phyloP scores from a whole-genome alignment of 2,329 filamentous ascomycete genomes.

The Fusarium robinianum region DNA sequence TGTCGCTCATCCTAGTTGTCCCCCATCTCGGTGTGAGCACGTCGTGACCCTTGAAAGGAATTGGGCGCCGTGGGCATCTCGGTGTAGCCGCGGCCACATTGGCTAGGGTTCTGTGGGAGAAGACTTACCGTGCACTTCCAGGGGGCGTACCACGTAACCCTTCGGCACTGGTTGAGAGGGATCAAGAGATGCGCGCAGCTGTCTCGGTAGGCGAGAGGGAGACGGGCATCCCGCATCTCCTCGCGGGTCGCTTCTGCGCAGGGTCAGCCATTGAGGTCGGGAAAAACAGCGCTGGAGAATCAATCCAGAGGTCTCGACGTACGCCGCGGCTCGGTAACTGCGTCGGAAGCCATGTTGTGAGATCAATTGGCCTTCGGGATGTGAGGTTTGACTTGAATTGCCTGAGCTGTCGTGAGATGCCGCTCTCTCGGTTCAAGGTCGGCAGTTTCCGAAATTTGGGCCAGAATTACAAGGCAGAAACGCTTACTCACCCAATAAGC shows the following conservation, averaged over 20 bases:
- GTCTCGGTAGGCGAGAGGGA: slow-evolving; percentile 91
- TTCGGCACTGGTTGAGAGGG: slow-evolving; percentile 92
- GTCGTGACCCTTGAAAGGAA: slow-evolving; percentile 1
- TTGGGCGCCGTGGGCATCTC: slow-evolving; percentile 10
- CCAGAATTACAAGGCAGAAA: slow-evolving; percentile 36
- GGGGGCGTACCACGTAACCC: slow-evolving; percentile 88
- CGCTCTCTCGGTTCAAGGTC: slow-evolving; percentile 38
- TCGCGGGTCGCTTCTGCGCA: slow-evolving; percentile 75
- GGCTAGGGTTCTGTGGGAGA: slow-evolving; percentile 9
- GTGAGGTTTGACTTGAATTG: slow-evolving; percentile 35
- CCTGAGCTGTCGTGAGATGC: slow-evolving; percentile 36
- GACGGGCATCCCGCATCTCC: slow-evolving; percentile 89
- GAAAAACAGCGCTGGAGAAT: slow-evolving; percentile 12
- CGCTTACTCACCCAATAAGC: slow-evolving; percentile 25
- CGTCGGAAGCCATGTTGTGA: slow-evolving; percentile 45
- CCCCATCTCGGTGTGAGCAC: slow-evolving; percentile 31
- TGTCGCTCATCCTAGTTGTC: slow-evolving; percentile 82
- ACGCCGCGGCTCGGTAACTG: slow-evolving; percentile 46
- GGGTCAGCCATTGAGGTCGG: slow-evolving; percentile 29
- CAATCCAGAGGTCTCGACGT: slow-evolving; percentile 31
- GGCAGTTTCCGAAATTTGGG: slow-evolving; percentile 32
- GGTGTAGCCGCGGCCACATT: slow-evolving; percentile 9
- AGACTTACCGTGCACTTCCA: slow-evolving; percentile 93
- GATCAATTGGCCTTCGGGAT: slow-evolving; percentile 43
- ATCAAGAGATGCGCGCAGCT: slow-evolving; percentile 94